Conservation (phyloP, 2,329 filamentous ascomycete genomes). For the Claviceps pazoutovae region DNA sequence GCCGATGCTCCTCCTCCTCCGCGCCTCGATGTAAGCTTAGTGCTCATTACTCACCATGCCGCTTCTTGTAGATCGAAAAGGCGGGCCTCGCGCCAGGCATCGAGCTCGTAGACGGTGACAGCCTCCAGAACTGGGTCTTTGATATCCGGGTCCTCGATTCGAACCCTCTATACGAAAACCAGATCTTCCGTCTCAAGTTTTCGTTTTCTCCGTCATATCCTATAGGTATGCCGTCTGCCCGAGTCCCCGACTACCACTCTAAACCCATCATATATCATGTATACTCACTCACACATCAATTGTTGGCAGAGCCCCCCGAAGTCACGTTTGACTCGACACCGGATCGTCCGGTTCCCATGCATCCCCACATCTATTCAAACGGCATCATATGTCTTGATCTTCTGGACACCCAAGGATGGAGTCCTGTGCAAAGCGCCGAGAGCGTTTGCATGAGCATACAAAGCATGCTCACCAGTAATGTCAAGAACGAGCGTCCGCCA, state of each 20-base stretch:
- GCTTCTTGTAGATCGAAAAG: conserved; percentile 33
- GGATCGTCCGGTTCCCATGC: conserved; percentile 67
- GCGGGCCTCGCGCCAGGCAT: conserved; percentile 54
- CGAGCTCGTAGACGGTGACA: conserved; percentile 66
- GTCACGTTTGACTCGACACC: conserved; percentile 66
- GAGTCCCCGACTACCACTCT: background rate
- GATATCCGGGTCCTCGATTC: conserved; percentile 82
- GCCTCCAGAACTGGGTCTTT: conserved; percentile 65
- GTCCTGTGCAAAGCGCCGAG: conserved; percentile 91
- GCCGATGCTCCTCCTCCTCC: background rate
- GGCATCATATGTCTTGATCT: conserved; percentile 97
- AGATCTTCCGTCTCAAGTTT: conserved; percentile 78
- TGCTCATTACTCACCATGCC: conserved; percentile 8
- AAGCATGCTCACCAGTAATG: conserved; percentile 95
- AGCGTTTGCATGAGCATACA: conserved; percentile 95
- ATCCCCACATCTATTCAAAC: conserved; percentile 96
- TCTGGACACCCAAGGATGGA: conserved; percentile 80
- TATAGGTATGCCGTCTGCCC: conserved; percentile 50
- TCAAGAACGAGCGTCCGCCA: conserved; percentile 75
- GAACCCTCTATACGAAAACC: conserved; percentile 73
- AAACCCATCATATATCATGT: background rate
- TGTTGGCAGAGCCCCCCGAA: conserved; percentile 67
- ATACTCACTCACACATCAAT: background rate
- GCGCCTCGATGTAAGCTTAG: background rate
- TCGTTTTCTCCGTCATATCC: conserved; percentile 74